Percentiles rank a stretch among this genome's conserved stretches.
phyloP scores from a whole-genome alignment of 75 land plant species.

The Pinus tabuliformis region DNA sequence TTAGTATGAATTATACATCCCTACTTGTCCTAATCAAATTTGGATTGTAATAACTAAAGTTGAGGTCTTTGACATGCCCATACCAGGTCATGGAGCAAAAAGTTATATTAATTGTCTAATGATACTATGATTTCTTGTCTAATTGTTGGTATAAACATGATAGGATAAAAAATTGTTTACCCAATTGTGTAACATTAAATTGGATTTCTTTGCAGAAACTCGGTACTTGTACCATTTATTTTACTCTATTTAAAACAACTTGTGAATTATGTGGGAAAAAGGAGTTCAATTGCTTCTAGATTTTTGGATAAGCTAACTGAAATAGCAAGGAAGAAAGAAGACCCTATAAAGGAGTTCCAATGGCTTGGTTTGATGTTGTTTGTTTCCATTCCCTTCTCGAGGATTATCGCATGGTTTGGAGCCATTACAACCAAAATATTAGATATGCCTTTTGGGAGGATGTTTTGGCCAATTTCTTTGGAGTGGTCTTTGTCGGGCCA shows the following conservation, averaged over 20 bases:
- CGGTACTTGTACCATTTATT: conserved; percentile 95
- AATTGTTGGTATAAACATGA: too few relatives aligned
- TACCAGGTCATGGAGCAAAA: too few relatives aligned
- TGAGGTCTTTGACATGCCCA: too few relatives aligned
- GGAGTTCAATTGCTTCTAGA: conserved; percentile 43
- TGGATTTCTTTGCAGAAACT: conserved; percentile 57
- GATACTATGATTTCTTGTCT: too few relatives aligned
- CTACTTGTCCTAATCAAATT: too few relatives aligned
- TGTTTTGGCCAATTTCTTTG: conserved; percentile 84
- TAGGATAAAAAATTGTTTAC: neutral
- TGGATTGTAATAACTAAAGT: too few relatives aligned
- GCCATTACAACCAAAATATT: conserved; percentile 85
- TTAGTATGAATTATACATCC: too few relatives aligned
- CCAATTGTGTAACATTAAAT: neutral
- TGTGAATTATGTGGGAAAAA: conserved; percentile 52
- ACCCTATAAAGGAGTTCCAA: conserved; percentile 87
- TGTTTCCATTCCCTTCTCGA: conserved; percentile 98
- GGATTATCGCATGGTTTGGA: conserved; percentile 99
- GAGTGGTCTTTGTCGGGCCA: conserved; percentile 87
- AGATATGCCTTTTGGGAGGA: conserved; percentile 93
- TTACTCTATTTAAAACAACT: conserved; percentile 74
- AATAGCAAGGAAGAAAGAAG: conserved; percentile 78
- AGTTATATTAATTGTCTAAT: too few relatives aligned
- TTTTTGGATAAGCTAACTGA: conserved; percentile 56
- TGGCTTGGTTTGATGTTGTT: conserved; percentile 98